Percentiles rank a stretch among this genome's conserved stretches.
Evolutionary conservation across 768 basidiomycete genomes (phyloP).

Genomic region (Termitomyces eurrhizus): DNA sequence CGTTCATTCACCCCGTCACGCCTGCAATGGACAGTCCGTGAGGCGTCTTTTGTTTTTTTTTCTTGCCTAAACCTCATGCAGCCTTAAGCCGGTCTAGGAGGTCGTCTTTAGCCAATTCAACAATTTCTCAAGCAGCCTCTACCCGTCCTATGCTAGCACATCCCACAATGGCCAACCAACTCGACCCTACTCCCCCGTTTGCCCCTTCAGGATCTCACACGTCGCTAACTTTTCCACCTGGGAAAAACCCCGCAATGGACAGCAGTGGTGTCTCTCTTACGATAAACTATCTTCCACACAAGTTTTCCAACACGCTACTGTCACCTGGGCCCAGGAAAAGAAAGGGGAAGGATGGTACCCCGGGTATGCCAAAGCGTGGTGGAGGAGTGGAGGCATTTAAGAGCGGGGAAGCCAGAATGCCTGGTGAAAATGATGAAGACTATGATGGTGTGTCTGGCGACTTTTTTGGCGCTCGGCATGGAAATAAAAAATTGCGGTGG

Average conservation of each 20-base stretch:
- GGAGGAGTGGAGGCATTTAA: slow-evolving; percentile 70
- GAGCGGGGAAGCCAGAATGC: slow-evolving; percentile 50
- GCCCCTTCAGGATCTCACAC: slow-evolving; percentile 12
- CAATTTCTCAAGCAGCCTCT: slow-evolving; percentile 18
- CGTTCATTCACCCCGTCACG: slow-evolving; percentile 3
- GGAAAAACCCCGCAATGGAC: slow-evolving; percentile 6
- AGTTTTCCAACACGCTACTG: slow-evolving; percentile 54
- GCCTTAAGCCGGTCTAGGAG: slow-evolving; percentile 16
- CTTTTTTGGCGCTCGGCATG: slow-evolving; percentile 39
- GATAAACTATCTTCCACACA: slow-evolving; percentile 69
- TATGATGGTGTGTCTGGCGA: slow-evolving; percentile 42
- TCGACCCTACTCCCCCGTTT: slow-evolving; percentile 18
- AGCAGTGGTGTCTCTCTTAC: slow-evolving; percentile 35
- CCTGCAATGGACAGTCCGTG: slow-evolving; percentile 18
- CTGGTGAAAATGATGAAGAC: slow-evolving; percentile 48
- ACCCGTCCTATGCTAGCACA: slow-evolving; percentile 18
- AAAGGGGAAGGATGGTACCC: slow-evolving; percentile 27
- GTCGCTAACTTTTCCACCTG: slow-evolving; percentile 10
- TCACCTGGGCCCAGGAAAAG: slow-evolving; percentile 36
- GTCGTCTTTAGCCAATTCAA: slow-evolving; percentile 20
- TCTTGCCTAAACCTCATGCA: slow-evolving; percentile 1
- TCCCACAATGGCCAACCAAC: slow-evolving; percentile 9
- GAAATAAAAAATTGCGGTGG: slow-evolving; percentile 55
- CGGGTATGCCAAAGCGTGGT: slow-evolving; percentile 51
- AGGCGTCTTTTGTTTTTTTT: slow-evolving; percentile 10